Conservation (phyloP, 169 alveolate genomes). For the Eimeria nieschulzi region DNA sequence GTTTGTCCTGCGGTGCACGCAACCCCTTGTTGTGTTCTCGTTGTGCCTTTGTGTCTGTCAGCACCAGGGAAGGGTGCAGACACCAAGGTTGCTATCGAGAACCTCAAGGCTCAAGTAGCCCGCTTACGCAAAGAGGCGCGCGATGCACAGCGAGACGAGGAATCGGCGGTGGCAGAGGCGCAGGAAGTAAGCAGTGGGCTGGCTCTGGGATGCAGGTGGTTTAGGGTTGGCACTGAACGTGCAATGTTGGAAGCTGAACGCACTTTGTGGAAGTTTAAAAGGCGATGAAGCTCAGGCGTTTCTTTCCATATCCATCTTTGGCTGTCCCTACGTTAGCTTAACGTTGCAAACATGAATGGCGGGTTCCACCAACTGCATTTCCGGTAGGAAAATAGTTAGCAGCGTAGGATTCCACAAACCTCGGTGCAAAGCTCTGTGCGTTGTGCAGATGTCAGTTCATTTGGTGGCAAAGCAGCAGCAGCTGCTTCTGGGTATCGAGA, state of each 20-base stretch:
- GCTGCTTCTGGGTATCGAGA: conserved; percentile 41
- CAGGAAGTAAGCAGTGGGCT: not conserved
- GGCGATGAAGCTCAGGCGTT: too few relatives aligned
- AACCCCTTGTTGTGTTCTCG: not conserved
- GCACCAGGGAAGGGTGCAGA: not conserved
- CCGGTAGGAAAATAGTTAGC: too few relatives aligned
- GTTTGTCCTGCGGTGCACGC: too few relatives aligned
- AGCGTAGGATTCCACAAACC: not conserved
- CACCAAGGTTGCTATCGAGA: conserved; percentile 29
- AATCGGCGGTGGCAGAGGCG: conserved; percentile 38
- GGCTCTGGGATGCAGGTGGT: too few relatives aligned
- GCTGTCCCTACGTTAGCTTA: too few relatives aligned
- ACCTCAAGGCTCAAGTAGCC: conserved; percentile 7
- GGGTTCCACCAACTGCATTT: too few relatives aligned
- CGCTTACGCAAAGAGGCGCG: conserved; percentile 29
- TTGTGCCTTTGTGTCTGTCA: conserved; percentile 8
- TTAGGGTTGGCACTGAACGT: too few relatives aligned
- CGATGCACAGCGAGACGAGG: conserved; percentile 33
- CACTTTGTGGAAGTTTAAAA: too few relatives aligned
- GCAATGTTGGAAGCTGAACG: too few relatives aligned
- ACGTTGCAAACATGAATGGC: too few relatives aligned
- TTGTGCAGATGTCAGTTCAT: conserved; percentile 24
- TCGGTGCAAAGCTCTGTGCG: not conserved
- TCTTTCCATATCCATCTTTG: too few relatives aligned
- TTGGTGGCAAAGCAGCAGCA: conserved; percentile 37